Base-by-base conservation (phyloP, 2,329 filamentous ascomycete species). In the Pseudomassariella vexata region DNA sequence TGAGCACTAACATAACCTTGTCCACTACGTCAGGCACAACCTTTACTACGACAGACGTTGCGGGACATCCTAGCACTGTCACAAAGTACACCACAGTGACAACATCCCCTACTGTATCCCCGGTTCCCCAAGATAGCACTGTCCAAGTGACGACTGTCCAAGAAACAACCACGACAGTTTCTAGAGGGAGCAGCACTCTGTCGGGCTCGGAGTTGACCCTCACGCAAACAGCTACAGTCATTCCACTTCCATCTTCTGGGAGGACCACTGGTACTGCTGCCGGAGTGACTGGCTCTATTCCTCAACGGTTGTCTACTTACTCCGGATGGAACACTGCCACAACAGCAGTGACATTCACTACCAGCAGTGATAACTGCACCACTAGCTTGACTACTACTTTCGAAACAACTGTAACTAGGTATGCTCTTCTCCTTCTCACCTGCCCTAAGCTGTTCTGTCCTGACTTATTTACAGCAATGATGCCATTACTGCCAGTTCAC, bases 401-500 rank as follows among this genome's bases (percentile, higher is more conserved):
- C 21, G 30, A 33, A 8, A 32, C 34, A 9, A 30, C 41, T 5
- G 28, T 12, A 5, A 24, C 18, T 15, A 36, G 34, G 34, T 36
- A 36, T 17, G 14, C 15, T 19, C 5, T n/a, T 6, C 10, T 14
- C 16, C 8, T 10, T 21, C 9, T 12, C 20, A 10, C 5, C n/a
- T 26, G 4, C 12, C 8, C n/a, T 19, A n/a, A 10, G 9, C 14
- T 17, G n/a, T 5, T 26, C 8, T 11, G 9, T 8, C 9, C 5
- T 24, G 26, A 27, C 31, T 18, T 11, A 18, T 28, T 9, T n/a
- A 6, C n/a, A 32, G 28, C 29, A 37, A 28, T 15, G 29, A 28
- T 19, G 30, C 29, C 22, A 19, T 31, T 6, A 26, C 27, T 18
- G 21, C 28, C 14, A 21, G 28, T 14, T n/a, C 14, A 10, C 9